These are phyloP conservation scores for Candida sp. DNA, from an alignment of 1,139 yeast species.

Conservation along the genomic window DNA sequence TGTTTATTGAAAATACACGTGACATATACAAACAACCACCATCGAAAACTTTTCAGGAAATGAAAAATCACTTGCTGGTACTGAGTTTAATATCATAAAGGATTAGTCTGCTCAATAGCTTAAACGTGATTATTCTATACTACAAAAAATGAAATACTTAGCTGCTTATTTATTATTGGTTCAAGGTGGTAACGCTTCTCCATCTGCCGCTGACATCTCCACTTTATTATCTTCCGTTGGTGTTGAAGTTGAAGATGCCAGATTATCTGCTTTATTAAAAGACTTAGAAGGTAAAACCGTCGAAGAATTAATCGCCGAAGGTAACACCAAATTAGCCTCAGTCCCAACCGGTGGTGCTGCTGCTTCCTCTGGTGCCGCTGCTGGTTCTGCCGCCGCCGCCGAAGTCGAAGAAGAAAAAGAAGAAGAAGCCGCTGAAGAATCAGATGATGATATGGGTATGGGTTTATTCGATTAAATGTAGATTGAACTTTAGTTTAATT, in stretches of 20 bases:
- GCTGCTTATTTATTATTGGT: slow-evolving; percentile 69
- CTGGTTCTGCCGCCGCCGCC: slow-evolving; percentile 64
- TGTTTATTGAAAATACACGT: slow-evolving; percentile 7
- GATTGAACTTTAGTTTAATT: slow-evolving; percentile 6
- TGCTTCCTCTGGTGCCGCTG: slow-evolving; percentile 67
- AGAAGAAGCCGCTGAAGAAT: slow-evolving; percentile 59
- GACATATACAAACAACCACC: not conserved
- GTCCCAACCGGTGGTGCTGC: slow-evolving; percentile 99
- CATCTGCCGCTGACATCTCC: slow-evolving; percentile 92
- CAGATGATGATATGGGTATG: slow-evolving; percentile 50
- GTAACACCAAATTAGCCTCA: slow-evolving; percentile 92
- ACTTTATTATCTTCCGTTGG: slow-evolving; percentile 90
- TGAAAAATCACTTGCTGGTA: not conserved
- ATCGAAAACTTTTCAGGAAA: not conserved
- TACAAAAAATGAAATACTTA: slow-evolving; percentile 50
- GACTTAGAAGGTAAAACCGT: slow-evolving; percentile 95
- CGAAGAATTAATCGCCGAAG: slow-evolving; percentile 93
- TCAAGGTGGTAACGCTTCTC: slow-evolving; percentile 69
- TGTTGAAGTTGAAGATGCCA: slow-evolving; percentile 91
- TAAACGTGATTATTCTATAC: slow-evolving; percentile 4
- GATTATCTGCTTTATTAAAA: slow-evolving; percentile 77
- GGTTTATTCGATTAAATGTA: slow-evolving; percentile 46
- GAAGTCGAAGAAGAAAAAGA: slow-evolving; percentile 70
- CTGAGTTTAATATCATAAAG: not conserved
- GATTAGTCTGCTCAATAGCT: slow-evolving; percentile 4